Evolutionary conservation across 2,329 filamentous ascomycete genomes (phyloP).

Genomic region (Calonectria hongkongensis): DNA sequence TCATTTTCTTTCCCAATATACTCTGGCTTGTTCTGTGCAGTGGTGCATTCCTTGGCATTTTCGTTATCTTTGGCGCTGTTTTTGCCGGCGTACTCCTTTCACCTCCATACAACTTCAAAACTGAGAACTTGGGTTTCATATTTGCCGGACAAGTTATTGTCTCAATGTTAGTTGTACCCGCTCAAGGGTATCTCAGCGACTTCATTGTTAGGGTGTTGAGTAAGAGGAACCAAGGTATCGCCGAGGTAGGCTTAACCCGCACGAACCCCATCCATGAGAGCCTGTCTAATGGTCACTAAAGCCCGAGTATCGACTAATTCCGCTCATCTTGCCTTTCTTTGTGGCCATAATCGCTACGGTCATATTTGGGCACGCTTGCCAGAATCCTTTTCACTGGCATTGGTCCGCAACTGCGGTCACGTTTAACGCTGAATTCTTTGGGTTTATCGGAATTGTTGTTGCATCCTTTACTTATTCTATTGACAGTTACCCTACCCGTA

Average conservation of each 20-base stretch:
- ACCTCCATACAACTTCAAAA: background rate
- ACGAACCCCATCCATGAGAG: background rate
- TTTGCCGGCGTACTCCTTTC: background rate
- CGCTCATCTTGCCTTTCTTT: background rate
- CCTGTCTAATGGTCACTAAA: background rate
- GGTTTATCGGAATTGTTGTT: background rate
- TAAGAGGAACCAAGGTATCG: background rate
- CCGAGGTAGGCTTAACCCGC: background rate
- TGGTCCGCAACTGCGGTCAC: background rate
- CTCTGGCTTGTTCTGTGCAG: background rate
- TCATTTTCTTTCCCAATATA: background rate
- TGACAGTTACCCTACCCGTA: background rate
- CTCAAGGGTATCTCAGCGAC: background rate
- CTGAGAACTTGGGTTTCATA: background rate
- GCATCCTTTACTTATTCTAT: background rate
- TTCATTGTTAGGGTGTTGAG: background rate
- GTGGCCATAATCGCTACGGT: background rate
- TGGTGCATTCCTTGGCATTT: background rate
- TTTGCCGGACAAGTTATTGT: background rate
- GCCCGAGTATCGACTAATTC: background rate
- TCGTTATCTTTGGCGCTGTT: background rate
- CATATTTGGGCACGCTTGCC: background rate
- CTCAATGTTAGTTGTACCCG: background rate
- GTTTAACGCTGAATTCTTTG: background rate
- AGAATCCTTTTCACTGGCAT: background rate